These are phyloP conservation scores for Porodaedalea pini DNA, from an alignment of 1,284 basidiomycete species.

Conservation along the genomic window DNA sequence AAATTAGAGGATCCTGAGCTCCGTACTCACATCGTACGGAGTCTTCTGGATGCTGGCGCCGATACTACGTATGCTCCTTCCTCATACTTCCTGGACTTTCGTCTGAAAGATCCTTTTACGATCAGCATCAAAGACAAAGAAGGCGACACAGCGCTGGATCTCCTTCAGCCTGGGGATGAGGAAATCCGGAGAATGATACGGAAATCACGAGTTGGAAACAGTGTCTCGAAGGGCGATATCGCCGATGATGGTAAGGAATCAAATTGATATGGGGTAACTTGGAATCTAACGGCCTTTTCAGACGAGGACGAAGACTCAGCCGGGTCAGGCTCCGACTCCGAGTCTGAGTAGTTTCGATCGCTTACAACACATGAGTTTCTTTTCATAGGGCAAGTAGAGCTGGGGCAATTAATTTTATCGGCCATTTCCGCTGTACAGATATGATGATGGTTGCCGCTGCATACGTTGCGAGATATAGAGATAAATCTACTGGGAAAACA, in stretches of 20 bases:
- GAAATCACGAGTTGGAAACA: constrained; percentile 45
- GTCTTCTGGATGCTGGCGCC: constrained; percentile 74
- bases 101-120: constrained; percentile 1
- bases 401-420: no score
- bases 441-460: no score
- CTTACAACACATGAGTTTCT: background rate
- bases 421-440: no score
- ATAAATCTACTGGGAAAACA: background rate
- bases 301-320: constrained; percentile 35
- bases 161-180: constrained; percentile 49
- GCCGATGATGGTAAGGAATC: constrained; percentile 40
- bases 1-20: constrained; percentile 55
- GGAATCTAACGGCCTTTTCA: constrained; percentile 24
- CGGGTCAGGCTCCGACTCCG: constrained; percentile 26
- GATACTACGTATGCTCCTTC: constrained; percentile 54
- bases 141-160: constrained; percentile 54
- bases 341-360: constrained; percentile 3
- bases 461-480: background rate
- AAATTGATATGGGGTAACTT: no score
- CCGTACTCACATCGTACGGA: constrained; percentile 53
- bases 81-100: background rate
- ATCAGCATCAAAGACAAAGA: constrained; percentile 72
- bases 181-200: constrained; percentile 46
- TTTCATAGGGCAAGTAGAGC: no score
- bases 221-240: constrained; percentile 37